Evolutionary conservation across 306 rosid genomes (phyloP).

Genomic region (Mimosa bimucronata): DNA sequence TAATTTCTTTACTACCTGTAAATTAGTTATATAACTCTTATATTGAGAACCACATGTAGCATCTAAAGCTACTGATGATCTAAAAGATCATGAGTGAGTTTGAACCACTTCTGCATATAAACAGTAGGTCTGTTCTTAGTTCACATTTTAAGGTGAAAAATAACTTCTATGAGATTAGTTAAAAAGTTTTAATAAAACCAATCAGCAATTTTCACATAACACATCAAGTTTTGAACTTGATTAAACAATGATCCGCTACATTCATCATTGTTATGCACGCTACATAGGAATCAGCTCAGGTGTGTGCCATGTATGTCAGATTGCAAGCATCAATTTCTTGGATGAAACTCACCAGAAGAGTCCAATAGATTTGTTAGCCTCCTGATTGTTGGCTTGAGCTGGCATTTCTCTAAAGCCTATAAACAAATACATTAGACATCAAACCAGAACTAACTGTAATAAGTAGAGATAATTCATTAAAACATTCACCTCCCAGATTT

Average conservation of each 20-base stretch:
- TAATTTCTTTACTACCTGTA: no score
- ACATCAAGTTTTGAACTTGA: not conserved
- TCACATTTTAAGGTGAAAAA: not conserved
- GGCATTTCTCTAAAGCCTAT: slow-evolving; percentile 9
- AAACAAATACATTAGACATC: not conserved
- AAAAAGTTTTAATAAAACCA: not conserved
- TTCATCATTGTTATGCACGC: no score
- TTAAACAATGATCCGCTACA: no score
- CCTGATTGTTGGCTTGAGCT: not conserved
- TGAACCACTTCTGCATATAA: no score
- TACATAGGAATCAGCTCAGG: not conserved
- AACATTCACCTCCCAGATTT: slow-evolving; percentile 2
- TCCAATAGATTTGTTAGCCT: not conserved
- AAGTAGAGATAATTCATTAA: not conserved
- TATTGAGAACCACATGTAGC: no score
- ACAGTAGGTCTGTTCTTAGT: not conserved
- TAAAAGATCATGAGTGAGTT: no score
- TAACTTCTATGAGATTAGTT: not conserved
- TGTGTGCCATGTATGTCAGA: not conserved
- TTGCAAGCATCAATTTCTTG: not conserved
- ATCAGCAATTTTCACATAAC: not conserved
- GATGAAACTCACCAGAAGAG: not conserved
- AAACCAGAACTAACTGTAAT: not conserved
- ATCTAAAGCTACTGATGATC: not conserved
- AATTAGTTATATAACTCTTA: no score